Conservation (phyloP, 495 filamentous ascomycete genomes). For the Trichoderma parareesei region DNA sequence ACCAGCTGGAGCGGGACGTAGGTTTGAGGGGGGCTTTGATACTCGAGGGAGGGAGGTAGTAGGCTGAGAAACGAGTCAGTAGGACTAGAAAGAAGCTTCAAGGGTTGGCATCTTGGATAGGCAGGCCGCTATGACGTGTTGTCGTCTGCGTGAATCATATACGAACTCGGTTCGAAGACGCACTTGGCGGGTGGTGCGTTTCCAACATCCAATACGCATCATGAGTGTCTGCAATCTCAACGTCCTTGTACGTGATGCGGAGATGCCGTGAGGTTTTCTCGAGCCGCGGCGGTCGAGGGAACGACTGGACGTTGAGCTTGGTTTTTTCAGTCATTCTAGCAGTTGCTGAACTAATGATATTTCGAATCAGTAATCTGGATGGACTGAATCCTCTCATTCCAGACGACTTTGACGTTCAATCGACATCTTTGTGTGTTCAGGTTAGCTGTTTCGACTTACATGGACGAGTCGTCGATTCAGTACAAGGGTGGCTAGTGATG, state of each 20-base stretch:
- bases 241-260: slow-evolving; percentile 43
- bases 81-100: background rate
- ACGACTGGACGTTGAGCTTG: slow-evolving; percentile 46
- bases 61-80: slow-evolving; percentile 25
- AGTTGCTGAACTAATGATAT: background rate
- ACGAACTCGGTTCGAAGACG: slow-evolving; percentile 1
- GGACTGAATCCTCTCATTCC: background rate
- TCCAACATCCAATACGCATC: slow-evolving; percentile 53
- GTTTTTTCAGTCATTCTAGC: slow-evolving; percentile 34
- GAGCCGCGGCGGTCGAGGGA: slow-evolving; percentile 50
- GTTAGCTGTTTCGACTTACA: background rate
- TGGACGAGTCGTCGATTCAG: background rate
- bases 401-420: background rate
- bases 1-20: slow-evolving; percentile 39
- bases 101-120: no score
- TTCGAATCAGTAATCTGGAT: background rate
- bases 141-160: background rate
- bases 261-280: slow-evolving; percentile 43
- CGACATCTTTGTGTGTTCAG: no score
- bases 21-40: slow-evolving; percentile 34
- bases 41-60: slow-evolving; percentile 44
- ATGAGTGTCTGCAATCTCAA: slow-evolving; percentile 46
- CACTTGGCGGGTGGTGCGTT: slow-evolving; percentile 49
- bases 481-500: background rate
- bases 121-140: no score